These are phyloP conservation scores for Vitis hybrid DNA, from an alignment of 177 flowering plant genomes.

Conservation along the genomic window DNA sequence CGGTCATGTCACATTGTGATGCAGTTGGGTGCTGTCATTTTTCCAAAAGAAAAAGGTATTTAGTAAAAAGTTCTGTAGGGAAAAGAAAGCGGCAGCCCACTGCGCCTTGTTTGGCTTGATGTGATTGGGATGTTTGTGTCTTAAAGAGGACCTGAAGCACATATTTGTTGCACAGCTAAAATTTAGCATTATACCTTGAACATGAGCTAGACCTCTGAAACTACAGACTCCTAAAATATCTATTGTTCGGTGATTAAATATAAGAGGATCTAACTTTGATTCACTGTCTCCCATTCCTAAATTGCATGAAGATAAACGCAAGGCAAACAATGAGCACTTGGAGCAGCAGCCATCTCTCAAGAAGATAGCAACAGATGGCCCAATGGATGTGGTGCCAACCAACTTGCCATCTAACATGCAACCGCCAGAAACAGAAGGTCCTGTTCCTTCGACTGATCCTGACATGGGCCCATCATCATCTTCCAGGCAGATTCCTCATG, in stretches of 20 bases:
- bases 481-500: constrained; percentile 31
- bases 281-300: background rate
- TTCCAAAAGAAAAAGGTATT: background rate
- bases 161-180: too few species aligned
- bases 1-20: background rate
- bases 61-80: background rate
- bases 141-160: too few species aligned
- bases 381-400: constrained; percentile 22
- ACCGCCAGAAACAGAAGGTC: constrained; percentile 29
- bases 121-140: too few species aligned
- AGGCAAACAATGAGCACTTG: constrained; percentile 45
- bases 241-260: background rate
- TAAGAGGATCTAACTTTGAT: background rate
- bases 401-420: constrained; percentile 36
- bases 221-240: too few species aligned
- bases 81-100: too few species aligned
- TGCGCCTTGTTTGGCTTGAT: too few species aligned
- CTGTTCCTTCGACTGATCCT: constrained; percentile 29
- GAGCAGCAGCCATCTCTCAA: constrained; percentile 61
- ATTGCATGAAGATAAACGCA: constrained; percentile 51
- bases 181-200: background rate
- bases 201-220: background rate
- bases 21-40: background rate
- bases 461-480: constrained; percentile 40
- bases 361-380: constrained; percentile 58